A percentile compares a stretch with the other conserved stretches of the same genome.
phyloP scores from a whole-genome alignment of 192 early-diverging fungal species.

The Gonapodya prolifera region DNA sequence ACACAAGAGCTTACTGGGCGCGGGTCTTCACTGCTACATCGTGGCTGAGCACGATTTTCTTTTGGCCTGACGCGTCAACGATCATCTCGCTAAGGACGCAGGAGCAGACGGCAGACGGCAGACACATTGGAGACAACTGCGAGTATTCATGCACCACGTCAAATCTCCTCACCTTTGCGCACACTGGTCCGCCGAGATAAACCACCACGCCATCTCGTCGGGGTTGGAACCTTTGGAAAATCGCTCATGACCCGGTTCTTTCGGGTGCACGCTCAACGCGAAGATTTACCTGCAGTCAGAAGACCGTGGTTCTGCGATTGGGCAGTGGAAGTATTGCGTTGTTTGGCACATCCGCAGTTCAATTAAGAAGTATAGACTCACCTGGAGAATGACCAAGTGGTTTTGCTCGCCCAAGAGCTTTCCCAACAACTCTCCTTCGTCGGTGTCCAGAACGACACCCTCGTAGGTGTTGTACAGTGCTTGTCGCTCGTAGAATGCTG shows the following conservation, averaged over 20 bases:
- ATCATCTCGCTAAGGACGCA: neutral
- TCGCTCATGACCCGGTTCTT: neutral
- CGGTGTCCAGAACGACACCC: constrained; percentile 38
- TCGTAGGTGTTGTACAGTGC: constrained; percentile 34
- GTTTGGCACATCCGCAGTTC: too few relatives aligned
- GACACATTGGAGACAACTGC: too few relatives aligned
- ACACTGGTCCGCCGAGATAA: constrained; percentile 39
- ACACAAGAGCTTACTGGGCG: neutral
- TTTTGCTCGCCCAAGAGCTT: constrained; percentile 23
- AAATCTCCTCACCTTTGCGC: constrained; percentile 19
- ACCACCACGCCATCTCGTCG: constrained; percentile 39
- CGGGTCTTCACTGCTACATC: neutral
- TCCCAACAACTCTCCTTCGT: constrained; percentile 39
- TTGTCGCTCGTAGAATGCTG: constrained; percentile 37
- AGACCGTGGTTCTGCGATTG: constrained; percentile 36
- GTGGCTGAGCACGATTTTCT: neutral
- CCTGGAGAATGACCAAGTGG: constrained; percentile 39
- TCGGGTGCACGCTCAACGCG: constrained; percentile 13
- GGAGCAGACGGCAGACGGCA: too few relatives aligned
- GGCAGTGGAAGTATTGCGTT: neutral
- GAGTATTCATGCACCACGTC: too few relatives aligned
- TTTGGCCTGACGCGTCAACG: neutral
- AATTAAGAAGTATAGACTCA: neutral
- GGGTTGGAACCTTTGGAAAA: neutral
- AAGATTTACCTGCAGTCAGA: constrained; percentile 31